Evolutionary conservation across 1,284 basidiomycete genomes (phyloP), one percentile per base, ranked within the genome.

Genomic region (Apiotrichum brassicae): DNA sequence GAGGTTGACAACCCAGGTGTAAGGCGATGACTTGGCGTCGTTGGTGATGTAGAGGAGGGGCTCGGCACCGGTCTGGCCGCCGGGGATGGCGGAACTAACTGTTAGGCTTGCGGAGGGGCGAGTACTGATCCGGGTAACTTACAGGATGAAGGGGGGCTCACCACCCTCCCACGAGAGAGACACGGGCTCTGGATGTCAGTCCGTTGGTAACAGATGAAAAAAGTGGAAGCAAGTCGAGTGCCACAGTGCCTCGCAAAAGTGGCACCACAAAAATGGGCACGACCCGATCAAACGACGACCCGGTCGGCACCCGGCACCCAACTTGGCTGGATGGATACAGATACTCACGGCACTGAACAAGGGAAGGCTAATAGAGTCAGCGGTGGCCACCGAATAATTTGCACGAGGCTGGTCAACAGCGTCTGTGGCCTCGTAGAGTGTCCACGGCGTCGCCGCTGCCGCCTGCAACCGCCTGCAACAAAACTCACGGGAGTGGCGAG

Each of bases 1-100:
- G 40, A 69, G 60, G 58, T 70, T 61, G 48, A 66, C 63, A 38
- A 22, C 62, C 70, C 70, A 72, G 45, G 64, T 66, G 54, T 49
- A 57, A 36, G 62, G 58, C 39, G 51, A 52, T n/a, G 57, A 40
- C n/a, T 56, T 40, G 46, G 62, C 30, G 23, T 28, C 26, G 45
- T 49, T 42, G 42, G 25, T 34, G 45, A 70, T 59, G 46, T 56
- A 57, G 33, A 54, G 56, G 50, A 69, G 54, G 38, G 62, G 59
- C 19, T 61, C 53, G 24, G 62, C 64, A 12, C 47, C 36, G 20
- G 56, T 49, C 55, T 72, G 60, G 49, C 61, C 66, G 46, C 60
- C 67, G 39, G 66, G 68, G 48, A 69, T 65, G 40, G 58, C 64
- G 40, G 63, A 63, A 33, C 70, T 72, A 59, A 36, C n/a, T 13